Conservation (phyloP, 2,329 filamentous ascomycete genomes). For the Xylariales sp. region DNA sequence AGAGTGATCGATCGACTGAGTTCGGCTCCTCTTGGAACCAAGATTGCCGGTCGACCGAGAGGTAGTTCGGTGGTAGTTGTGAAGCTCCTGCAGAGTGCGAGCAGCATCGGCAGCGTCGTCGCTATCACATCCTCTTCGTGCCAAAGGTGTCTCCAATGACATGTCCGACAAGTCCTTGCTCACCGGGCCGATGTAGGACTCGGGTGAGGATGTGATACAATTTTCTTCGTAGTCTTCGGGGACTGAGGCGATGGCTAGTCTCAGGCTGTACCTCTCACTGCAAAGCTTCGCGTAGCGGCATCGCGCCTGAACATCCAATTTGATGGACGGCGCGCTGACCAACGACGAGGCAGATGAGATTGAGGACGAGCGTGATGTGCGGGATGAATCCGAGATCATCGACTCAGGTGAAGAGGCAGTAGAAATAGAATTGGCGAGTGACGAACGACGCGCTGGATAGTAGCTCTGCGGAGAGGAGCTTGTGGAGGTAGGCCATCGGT, state of each 20-base stretch:
- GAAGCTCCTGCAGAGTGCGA: slow-evolving; percentile 55
- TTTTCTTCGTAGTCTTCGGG: slow-evolving; percentile 52
- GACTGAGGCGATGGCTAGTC: slow-evolving; percentile 50
- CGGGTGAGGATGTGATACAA: slow-evolving; percentile 49
- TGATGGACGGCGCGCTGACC: slow-evolving; percentile 55
- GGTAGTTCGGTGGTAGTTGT: slow-evolving; percentile 37
- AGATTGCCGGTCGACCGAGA: slow-evolving; percentile 31
- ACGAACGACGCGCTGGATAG: slow-evolving; percentile 49
- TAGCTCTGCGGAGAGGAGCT: slow-evolving; percentile 50
- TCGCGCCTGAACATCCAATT: slow-evolving; percentile 59
- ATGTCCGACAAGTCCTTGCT: slow-evolving; percentile 47
- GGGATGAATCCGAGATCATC: slow-evolving; percentile 60
- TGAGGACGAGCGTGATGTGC: slow-evolving; percentile 59
- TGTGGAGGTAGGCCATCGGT: slow-evolving; percentile 45
- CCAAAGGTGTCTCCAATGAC: slow-evolving; percentile 43
- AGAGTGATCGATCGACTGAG: slow-evolving; percentile 52
- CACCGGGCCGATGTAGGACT: slow-evolving; percentile 50
- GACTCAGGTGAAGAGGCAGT: slow-evolving; percentile 62
- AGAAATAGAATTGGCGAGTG: slow-evolving; percentile 58
- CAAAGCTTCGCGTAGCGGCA: slow-evolving; percentile 56
- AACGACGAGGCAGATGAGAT: slow-evolving; percentile 59
- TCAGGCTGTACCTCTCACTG: slow-evolving; percentile 50
- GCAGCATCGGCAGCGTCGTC: slow-evolving; percentile 53
- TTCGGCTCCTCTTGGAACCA: slow-evolving; percentile 56
- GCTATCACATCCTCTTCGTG: slow-evolving; percentile 40